These are phyloP conservation scores for Calonectria honghensis DNA, from an alignment of 2,329 filamentous ascomycete species.

Conservation along the genomic window DNA sequence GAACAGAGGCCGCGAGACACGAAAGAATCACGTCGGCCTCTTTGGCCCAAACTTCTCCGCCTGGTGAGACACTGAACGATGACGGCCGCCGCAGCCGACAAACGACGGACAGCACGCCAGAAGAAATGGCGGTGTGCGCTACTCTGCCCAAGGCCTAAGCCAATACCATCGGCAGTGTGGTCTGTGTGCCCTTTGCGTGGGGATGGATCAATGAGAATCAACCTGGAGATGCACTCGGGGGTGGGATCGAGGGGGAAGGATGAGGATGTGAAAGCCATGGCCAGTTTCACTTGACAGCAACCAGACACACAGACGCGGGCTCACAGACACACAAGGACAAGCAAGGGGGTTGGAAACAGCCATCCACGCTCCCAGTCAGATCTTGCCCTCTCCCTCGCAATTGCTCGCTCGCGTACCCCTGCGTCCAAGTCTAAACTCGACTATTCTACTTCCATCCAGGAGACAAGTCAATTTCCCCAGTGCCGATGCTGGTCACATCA, in stretches of 20 bases:
- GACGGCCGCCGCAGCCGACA: conserved; percentile 49
- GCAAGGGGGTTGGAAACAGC: conserved; percentile 29
- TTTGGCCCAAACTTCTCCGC: conserved; percentile 45
- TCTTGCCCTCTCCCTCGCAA: conserved; percentile 21
- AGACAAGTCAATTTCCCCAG: conserved; percentile 33
- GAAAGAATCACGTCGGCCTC: conserved; percentile 15
- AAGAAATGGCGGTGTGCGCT: conserved; percentile 52
- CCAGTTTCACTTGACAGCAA: conserved; percentile 24
- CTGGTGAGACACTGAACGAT: conserved; percentile 48
- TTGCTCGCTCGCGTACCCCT: conserved; percentile 1
- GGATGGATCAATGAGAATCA: conserved; percentile 36
- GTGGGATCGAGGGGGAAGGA: conserved; percentile 29
- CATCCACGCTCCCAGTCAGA: conserved; percentile 34
- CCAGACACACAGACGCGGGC: conserved; percentile 10
- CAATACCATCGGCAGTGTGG: conserved; percentile 45
- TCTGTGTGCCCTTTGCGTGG: conserved; percentile 46
- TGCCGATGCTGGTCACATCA: conserved; percentile 42
- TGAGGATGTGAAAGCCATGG: conserved; percentile 19
- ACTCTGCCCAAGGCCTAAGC: conserved; percentile 41
- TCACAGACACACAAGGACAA: conserved; percentile 21
- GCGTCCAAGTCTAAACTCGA: conserved; percentile 14
- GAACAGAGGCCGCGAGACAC: not conserved
- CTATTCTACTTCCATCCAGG: conserved; percentile 33
- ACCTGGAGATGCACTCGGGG: conserved; percentile 26
- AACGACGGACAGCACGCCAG: conserved; percentile 42